A percentile compares a stretch with the other conserved stretches of the same genome.
phyloP scores from a whole-genome alignment of 192 early-diverging fungal species.

The Podila clonocystis region DNA sequence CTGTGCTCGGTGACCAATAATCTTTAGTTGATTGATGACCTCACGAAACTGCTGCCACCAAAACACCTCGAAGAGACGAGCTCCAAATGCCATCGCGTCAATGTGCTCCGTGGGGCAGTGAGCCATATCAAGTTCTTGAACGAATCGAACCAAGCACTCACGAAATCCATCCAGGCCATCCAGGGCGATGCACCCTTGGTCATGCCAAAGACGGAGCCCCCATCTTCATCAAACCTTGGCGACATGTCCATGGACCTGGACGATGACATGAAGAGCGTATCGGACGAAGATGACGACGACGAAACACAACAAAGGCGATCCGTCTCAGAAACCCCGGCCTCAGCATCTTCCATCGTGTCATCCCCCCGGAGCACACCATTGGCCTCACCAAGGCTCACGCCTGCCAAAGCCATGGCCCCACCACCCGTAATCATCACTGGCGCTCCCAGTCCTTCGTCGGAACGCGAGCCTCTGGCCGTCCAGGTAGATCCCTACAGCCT shows the following conservation, averaged over 20 bases:
- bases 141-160: constrained; percentile 35
- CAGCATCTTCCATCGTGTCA: background rate
- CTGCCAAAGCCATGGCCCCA: constrained; percentile 8
- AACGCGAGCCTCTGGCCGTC: background rate
- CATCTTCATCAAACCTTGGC: background rate
- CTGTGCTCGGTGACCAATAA: background rate
- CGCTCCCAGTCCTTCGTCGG: constrained; percentile 24
- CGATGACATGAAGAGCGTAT: constrained; percentile 9
- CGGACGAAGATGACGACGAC: constrained; percentile 8
- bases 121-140: constrained; percentile 46
- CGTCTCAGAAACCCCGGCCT: constrained; percentile 1
- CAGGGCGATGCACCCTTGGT: constrained; percentile 11
- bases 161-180: constrained; percentile 9
- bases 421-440: constrained; percentile 46
- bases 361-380: constrained; percentile 9
- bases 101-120: constrained; percentile 40
- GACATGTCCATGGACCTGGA: constrained; percentile 40
- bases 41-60: constrained; percentile 17
- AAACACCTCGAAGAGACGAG: constrained; percentile 28
- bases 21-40: constrained; percentile 21
- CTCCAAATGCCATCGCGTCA: constrained; percentile 41
- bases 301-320: constrained; percentile 3
- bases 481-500: constrained; percentile 10
- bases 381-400: constrained; percentile 10
- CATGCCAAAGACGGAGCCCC: background rate